A percentile compares a stretch with the other conserved stretches of the same genome.
phyloP scores from a whole-genome alignment of 208 protist genomes.

The Trypanosomatidae sp. region DNA sequence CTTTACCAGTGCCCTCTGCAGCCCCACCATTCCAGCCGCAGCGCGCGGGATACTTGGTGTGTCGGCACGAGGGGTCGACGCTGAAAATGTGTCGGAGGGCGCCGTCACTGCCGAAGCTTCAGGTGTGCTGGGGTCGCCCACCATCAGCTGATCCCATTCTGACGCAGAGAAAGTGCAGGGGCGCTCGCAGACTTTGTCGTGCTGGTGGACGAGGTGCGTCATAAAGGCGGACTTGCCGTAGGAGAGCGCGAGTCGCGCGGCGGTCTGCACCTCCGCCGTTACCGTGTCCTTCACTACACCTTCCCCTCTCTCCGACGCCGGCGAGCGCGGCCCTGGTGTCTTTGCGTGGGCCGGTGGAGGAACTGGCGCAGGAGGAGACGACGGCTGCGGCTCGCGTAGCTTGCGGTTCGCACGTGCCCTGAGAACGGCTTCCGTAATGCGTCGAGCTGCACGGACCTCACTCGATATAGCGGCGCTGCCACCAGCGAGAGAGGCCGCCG shows the following conservation, averaged over 20 bases:
- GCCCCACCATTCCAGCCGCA: conserved; percentile 1
- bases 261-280: background rate
- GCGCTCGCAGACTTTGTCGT: conserved; percentile 7
- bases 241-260: conserved; percentile 16
- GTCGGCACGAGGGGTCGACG: background rate
- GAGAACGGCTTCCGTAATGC: conserved; percentile 19
- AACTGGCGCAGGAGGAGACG: background rate
- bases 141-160: conserved; percentile 19
- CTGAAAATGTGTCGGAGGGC: background rate
- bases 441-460: conserved; percentile 8
- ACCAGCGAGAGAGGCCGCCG: background rate
- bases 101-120: background rate
- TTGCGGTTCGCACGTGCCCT: conserved; percentile 7
- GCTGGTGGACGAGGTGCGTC: conserved; percentile 35
- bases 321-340: background rate
- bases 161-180: conserved; percentile 7
- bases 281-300: background rate
- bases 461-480: background rate
- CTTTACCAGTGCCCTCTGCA: conserved; percentile 10
- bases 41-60: conserved; percentile 1
- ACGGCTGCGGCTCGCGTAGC: background rate
- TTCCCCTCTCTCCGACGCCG: background rate
- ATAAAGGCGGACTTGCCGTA: conserved; percentile 30
- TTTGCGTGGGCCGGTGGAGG: conserved; percentile 1
- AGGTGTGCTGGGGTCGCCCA: background rate